Evolutionary conservation across 306 rosid genomes (phyloP).

Genomic region (Glycine latifolia): DNA sequence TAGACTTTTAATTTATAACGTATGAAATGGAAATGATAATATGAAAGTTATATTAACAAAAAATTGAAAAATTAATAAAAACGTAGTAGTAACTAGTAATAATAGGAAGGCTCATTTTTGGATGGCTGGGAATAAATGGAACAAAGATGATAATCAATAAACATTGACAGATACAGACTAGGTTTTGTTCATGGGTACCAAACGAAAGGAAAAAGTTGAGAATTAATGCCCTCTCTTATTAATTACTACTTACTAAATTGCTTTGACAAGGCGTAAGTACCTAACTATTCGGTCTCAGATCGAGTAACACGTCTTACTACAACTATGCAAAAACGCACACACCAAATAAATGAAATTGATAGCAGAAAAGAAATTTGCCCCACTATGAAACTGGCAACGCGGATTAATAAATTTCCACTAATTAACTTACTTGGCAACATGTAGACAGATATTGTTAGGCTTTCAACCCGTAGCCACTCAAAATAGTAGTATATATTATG

Average conservation of each 20-base stretch:
- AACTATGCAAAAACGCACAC: conserved; percentile 22
- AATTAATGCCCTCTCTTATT: not conserved
- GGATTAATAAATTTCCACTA: conserved; percentile 40
- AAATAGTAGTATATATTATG: too few species aligned
- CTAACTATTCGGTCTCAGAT: conserved; percentile 35
- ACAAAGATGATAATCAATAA: not conserved
- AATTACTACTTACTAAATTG: not conserved
- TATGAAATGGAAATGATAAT: not conserved
- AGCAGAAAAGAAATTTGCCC: not conserved
- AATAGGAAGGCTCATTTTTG: not conserved
- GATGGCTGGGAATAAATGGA: not conserved
- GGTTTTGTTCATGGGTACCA: not conserved
- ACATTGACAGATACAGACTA: not conserved
- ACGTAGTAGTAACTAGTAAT: too few species aligned
- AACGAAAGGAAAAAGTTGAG: not conserved
- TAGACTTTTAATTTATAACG: too few species aligned
- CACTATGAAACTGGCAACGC: conserved; percentile 32
- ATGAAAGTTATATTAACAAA: not conserved
- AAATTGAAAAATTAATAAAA: not conserved
- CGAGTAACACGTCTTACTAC: not conserved
- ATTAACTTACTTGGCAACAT: not conserved
- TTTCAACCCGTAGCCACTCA: too few species aligned
- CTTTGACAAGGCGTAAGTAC: not conserved
- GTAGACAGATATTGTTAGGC: not conserved
- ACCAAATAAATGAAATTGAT: conserved; percentile 25